Evolutionary conservation across 495 filamentous ascomycete genomes (phyloP).

Genomic region (Letharia lupina): DNA sequence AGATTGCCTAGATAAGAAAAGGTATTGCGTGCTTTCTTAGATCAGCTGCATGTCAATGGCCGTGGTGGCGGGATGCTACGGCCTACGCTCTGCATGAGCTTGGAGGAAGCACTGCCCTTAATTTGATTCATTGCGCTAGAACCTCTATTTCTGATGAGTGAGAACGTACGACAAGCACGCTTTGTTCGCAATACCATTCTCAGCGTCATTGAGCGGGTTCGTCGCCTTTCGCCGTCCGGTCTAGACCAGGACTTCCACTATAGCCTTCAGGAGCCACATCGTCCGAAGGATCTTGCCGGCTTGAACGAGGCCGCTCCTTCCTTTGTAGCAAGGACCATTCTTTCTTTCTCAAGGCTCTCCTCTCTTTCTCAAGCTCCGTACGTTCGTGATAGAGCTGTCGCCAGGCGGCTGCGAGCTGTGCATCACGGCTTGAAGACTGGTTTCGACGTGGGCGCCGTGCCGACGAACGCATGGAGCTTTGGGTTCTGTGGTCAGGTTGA

Average conservation of each 20-base stretch:
- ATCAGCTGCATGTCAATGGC: background rate
- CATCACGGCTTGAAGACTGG: background rate
- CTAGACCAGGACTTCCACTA: background rate
- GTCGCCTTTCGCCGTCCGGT: background rate
- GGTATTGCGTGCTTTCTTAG: background rate
- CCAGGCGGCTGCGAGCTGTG: background rate
- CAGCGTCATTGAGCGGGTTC: background rate
- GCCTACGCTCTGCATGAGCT: background rate
- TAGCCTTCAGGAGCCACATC: background rate
- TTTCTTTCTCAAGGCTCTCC: background rate
- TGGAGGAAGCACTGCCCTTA: background rate
- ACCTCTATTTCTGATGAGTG: background rate
- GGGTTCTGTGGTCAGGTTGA: background rate
- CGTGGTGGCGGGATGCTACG: background rate
- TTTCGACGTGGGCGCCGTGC: background rate
- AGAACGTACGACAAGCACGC: background rate
- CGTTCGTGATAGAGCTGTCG: background rate
- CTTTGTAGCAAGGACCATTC: background rate
- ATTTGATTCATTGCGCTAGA: background rate
- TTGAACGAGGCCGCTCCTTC: background rate
- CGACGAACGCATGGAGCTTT: background rate
- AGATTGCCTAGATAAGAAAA: background rate
- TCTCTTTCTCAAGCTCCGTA: background rate
- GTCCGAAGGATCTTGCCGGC: background rate
- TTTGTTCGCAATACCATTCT: background rate